These are phyloP conservation scores for Penicillium cosmopolitanum DNA, from an alignment of 495 filamentous ascomycete species.

Conservation along the genomic window DNA sequence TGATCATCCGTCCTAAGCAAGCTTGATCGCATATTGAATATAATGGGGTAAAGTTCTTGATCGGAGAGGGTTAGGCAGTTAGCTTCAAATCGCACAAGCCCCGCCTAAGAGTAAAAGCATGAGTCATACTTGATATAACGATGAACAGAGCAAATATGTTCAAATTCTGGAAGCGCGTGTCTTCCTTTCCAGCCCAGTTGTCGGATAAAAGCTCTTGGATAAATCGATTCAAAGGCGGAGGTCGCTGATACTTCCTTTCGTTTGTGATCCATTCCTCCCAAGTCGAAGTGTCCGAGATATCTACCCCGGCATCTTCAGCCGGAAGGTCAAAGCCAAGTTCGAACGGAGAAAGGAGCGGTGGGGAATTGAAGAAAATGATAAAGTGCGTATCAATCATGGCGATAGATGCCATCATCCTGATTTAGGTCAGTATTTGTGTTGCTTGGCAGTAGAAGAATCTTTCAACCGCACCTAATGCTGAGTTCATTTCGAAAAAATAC, in stretches of 20 bases:
- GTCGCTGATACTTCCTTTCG: constrained; percentile 10
- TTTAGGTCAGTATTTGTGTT: too few relatives aligned
- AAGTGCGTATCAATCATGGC: constrained; percentile 23
- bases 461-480: constrained; percentile 15
- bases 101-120: too few relatives aligned
- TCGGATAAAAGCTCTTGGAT: constrained; percentile 16
- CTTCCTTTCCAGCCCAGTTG: constrained; percentile 9
- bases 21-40: constrained; percentile 13
- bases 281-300: constrained; percentile 11
- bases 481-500: constrained; percentile 14
- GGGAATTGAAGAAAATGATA: constrained; percentile 25
- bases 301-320: constrained; percentile 20
- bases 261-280: constrained; percentile 18
- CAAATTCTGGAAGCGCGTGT: constrained; percentile 9
- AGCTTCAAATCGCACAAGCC: too few relatives aligned
- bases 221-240: constrained; percentile 10
- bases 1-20: constrained; percentile 2
- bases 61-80: too few relatives aligned
- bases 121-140: constrained; percentile 15
- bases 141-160: constrained; percentile 20
- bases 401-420: constrained; percentile 23
- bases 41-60: constrained; percentile 19
- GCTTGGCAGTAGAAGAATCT: too few relatives aligned
- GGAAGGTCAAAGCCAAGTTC: constrained; percentile 25
- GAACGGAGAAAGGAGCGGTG: constrained; percentile 12